These are phyloP conservation scores for Penicillium parvum DNA, from an alignment of 495 filamentous ascomycete species.

Conservation along the genomic window DNA sequence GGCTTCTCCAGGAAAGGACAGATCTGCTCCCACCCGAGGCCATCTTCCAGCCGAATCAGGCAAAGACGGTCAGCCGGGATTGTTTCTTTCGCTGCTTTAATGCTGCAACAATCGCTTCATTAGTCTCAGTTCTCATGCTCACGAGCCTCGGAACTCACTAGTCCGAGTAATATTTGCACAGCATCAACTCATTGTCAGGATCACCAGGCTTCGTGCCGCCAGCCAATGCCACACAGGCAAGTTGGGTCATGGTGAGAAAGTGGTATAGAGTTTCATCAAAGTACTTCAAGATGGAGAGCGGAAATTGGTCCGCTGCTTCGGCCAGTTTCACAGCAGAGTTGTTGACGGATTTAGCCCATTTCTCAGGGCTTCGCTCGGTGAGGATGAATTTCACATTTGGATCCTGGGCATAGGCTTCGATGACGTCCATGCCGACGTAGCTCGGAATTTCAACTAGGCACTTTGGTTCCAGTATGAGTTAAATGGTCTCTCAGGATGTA, in stretches of 20 bases:
- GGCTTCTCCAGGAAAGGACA: constrained; percentile 24
- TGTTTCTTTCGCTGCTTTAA: constrained; percentile 7
- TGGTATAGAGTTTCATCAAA: constrained; percentile 13
- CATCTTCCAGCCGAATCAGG: constrained; percentile 18
- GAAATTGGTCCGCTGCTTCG: constrained; percentile 6
- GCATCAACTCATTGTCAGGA: constrained; percentile 11
- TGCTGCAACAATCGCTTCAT: constrained; percentile 9
- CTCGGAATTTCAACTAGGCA: constrained; percentile 21
- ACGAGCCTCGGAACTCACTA: constrained; percentile 16
- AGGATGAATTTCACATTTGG: constrained; percentile 30
- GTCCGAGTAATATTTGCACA: constrained; percentile 12
- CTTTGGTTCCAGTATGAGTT: background rate
- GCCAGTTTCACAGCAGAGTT: constrained; percentile 12
- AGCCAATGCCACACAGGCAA: constrained; percentile 4
- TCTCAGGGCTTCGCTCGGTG: constrained; percentile 20
- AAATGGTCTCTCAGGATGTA: too few species aligned
- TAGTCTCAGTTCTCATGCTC: background rate
- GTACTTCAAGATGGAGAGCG: constrained; percentile 20
- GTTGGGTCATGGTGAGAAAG: constrained; percentile 13
- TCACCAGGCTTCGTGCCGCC: constrained; percentile 2
- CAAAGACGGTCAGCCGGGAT: constrained; percentile 11
- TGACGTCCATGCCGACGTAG: constrained; percentile 10
- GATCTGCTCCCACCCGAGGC: constrained; percentile 23
- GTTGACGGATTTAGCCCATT: constrained; percentile 22
- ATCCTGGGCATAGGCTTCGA: constrained; percentile 17